A percentile compares a stretch with the other conserved stretches of the same genome.
These are phyloP conservation scores for Scleromitrula shiraiana DNA, from an alignment of 2,329 filamentous ascomycete genomes.

Conservation along the genomic window DNA sequence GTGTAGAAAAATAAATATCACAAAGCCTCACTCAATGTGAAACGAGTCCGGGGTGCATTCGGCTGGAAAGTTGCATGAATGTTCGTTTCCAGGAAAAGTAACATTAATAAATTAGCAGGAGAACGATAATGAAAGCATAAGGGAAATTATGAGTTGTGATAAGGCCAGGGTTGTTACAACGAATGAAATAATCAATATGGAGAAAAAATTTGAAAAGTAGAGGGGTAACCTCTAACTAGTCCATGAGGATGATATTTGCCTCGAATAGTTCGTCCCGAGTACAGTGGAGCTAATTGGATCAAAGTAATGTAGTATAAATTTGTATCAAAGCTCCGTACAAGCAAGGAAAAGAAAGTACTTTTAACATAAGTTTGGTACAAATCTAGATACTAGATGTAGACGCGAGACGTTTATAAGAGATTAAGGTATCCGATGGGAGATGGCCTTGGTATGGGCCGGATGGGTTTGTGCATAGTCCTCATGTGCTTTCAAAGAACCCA, in stretches of 20 bases:
- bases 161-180: not conserved
- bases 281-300: not conserved
- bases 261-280: not conserved
- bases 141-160: not conserved
- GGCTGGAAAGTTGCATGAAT: not conserved
- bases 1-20: no score
- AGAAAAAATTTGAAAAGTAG: no score
- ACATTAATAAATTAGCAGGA: not conserved
- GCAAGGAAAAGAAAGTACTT: not conserved
- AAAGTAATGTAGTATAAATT: conserved; percentile 1
- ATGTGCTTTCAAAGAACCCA: not conserved
- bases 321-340: not conserved
- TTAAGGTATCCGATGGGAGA: conserved; percentile 7
- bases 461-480: conserved; percentile 8
- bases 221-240: no score
- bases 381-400: not conserved
- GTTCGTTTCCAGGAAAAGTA: not conserved
- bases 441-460: not conserved
- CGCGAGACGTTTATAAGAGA: conserved; percentile 8
- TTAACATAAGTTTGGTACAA: not conserved
- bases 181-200: not conserved
- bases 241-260: no score
- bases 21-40: not conserved
- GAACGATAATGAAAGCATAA: not conserved
- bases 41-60: not conserved